Evolutionary conservation across 2,329 filamentous ascomycete genomes (phyloP).

Genomic region (Sclerotinia spermophila): DNA sequence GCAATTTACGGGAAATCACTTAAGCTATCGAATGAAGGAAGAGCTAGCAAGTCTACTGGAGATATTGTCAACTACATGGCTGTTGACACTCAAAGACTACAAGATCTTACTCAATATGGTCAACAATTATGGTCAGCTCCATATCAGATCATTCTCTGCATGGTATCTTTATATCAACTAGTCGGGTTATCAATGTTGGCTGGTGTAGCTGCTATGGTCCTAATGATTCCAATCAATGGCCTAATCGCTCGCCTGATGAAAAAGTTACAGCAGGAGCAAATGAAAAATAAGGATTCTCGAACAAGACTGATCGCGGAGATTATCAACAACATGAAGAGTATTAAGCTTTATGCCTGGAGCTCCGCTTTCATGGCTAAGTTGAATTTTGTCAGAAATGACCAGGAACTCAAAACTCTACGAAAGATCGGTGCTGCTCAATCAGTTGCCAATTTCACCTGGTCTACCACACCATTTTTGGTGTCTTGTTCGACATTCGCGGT

Average conservation of each 20-base stretch:
- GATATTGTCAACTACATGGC: constrained; percentile 99
- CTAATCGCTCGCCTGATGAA: constrained; percentile 92
- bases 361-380: constrained; percentile 96
- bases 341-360: constrained; percentile 98
- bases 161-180: constrained; percentile 93
- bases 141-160: constrained; percentile 93
- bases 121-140: constrained; percentile 96
- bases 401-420: constrained; percentile 89
- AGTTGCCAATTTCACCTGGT: constrained; percentile 97
- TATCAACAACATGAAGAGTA: constrained; percentile 98
- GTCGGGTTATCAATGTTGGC: constrained; percentile 94
- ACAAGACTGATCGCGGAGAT: constrained; percentile 96
- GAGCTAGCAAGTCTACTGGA: constrained; percentile 83
- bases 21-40: constrained; percentile 86
- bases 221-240: constrained; percentile 97
- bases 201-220: constrained; percentile 88
- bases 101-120: constrained; percentile 92
- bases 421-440: constrained; percentile 95
- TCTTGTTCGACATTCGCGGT: constrained; percentile 95
- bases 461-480: constrained; percentile 92
- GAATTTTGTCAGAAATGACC: constrained; percentile 92
- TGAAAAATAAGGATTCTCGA: constrained; percentile 97
- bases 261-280: constrained; percentile 88
- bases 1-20: constrained; percentile 92
- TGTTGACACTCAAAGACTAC: constrained; percentile 90